These are phyloP conservation scores for Cyanidioschyzon merolae DNA, from an alignment of 23 red algal species.

Conservation along the genomic window DNA sequence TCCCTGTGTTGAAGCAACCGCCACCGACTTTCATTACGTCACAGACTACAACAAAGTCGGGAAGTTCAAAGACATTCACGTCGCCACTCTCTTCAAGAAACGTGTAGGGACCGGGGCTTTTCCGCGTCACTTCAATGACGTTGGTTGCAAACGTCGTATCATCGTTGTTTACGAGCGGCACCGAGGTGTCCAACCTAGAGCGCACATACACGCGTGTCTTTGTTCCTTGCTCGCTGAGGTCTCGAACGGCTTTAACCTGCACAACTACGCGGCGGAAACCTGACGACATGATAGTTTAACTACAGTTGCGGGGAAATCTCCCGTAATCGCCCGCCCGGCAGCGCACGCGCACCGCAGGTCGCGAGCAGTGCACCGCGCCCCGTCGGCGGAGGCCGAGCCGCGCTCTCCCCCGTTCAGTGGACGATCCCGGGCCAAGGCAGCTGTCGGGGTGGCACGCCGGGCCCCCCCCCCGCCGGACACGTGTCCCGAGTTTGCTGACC, in stretches of 20 bases:
- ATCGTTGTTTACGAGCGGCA: neutral
- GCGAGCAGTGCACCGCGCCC: no score
- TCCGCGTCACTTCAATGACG: neutral
- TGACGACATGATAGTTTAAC: slow-evolving; percentile 13
- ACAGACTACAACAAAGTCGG: slow-evolving; percentile 6
- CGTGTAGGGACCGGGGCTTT: neutral
- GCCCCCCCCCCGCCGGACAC: no score
- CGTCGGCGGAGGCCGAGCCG: no score
- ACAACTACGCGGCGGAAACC: neutral
- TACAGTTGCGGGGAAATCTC: no score
- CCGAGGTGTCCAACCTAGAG: neutral
- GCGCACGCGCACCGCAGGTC: no score
- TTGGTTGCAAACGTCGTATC: slow-evolving; percentile 15
- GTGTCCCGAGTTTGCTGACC: no score
- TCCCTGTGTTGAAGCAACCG: neutral
- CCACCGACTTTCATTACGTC: slow-evolving; percentile 10
- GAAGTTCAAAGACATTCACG: neutral
- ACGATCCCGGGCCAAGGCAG: no score
- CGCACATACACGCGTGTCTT: slow-evolving; percentile 1
- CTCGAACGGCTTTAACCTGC: neutral
- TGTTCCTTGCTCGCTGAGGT: neutral
- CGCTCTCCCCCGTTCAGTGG: no score
- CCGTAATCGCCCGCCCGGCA: no score
- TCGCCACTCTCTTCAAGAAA: slow-evolving; percentile 10
- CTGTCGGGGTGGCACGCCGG: no score